A percentile compares a stretch with the other conserved stretches of the same genome.
Evolutionary conservation across 139 green algal species (phyloP).

Genomic region (Mesotaenium endlicherianum): DNA sequence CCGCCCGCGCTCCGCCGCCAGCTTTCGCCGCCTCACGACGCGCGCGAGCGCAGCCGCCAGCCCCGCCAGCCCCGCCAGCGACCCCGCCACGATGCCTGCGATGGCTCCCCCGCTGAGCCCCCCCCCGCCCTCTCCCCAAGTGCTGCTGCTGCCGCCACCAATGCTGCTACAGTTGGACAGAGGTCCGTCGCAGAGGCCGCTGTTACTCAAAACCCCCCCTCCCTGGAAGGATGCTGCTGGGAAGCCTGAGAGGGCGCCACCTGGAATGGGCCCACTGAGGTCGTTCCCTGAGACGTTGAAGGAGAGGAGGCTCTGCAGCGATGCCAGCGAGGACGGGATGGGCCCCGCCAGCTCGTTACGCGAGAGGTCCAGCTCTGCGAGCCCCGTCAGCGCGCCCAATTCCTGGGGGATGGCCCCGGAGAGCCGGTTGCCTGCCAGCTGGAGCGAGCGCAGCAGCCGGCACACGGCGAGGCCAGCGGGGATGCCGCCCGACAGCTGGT

Average conservation of each 20-base stretch:
- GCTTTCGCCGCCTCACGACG: not conserved
- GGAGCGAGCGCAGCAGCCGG: not conserved
- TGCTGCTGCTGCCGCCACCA: not conserved
- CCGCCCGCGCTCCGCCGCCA: not conserved
- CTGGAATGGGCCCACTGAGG: too few relatives aligned
- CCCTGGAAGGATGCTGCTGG: not conserved
- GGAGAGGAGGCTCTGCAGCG: too few relatives aligned
- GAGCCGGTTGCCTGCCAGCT: not conserved
- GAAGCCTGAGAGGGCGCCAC: not conserved
- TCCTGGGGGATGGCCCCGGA: conserved; percentile 10
- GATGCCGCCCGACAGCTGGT: not conserved
- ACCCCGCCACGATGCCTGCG: conserved; percentile 1
- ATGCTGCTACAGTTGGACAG: not conserved
- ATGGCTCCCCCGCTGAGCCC: not conserved
- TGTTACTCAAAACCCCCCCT: too few relatives aligned
- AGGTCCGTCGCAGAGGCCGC: not conserved
- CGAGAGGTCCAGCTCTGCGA: conserved; percentile 21
- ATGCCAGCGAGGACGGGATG: not conserved
- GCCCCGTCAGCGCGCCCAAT: not conserved
- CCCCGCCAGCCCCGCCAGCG: not conserved
- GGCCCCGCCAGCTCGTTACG: not conserved
- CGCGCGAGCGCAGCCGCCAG: not conserved
- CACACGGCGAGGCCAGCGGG: not conserved
- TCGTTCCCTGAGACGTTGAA: too few relatives aligned
- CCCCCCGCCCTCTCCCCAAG: too few relatives aligned